phyloP scores from a whole-genome alignment of 306 rosid genomes.

The Pachyrhizus erosus region DNA sequence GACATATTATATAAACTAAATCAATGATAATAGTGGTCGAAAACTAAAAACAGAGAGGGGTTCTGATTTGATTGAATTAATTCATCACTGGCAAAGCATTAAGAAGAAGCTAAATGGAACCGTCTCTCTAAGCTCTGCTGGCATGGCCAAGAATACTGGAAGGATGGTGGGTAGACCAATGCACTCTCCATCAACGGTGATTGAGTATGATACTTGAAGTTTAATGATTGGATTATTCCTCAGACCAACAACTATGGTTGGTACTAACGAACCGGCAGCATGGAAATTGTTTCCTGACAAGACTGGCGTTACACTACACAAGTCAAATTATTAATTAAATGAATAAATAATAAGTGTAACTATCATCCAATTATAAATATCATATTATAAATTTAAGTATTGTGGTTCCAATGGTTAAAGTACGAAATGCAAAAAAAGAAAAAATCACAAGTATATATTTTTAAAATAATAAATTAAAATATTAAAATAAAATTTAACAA shows the following conservation, averaged over 20 bases:
- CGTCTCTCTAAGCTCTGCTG: constrained; percentile 39
- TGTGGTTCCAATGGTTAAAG: too few relatives aligned
- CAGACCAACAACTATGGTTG: neutral
- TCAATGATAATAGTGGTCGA: neutral
- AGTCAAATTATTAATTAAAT: neutral
- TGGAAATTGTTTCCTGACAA: neutral
- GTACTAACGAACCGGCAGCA: constrained; percentile 30
- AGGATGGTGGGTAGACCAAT: constrained; percentile 22
- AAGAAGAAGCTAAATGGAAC: constrained; percentile 9
- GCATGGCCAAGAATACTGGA: constrained; percentile 31
- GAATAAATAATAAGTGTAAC: too few relatives aligned
- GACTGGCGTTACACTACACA: neutral
- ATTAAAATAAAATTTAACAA: too few relatives aligned
- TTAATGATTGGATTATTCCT: neutral
- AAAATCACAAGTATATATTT: too few relatives aligned
- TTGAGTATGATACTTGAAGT: neutral
- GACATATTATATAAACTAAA: constrained; percentile 16
- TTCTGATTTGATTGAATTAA: too few relatives aligned
- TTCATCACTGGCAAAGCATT: neutral
- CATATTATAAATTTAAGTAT: too few relatives aligned
- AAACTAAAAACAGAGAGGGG: neutral
- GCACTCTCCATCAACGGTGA: constrained; percentile 48
- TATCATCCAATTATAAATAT: too few relatives aligned
- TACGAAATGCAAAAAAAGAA: too few relatives aligned
- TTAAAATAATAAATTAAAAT: too few relatives aligned